These are phyloP conservation scores for Zygosaccharomyces rouxii DNA, from an alignment of 805 yeast species.

Conservation along the genomic window DNA sequence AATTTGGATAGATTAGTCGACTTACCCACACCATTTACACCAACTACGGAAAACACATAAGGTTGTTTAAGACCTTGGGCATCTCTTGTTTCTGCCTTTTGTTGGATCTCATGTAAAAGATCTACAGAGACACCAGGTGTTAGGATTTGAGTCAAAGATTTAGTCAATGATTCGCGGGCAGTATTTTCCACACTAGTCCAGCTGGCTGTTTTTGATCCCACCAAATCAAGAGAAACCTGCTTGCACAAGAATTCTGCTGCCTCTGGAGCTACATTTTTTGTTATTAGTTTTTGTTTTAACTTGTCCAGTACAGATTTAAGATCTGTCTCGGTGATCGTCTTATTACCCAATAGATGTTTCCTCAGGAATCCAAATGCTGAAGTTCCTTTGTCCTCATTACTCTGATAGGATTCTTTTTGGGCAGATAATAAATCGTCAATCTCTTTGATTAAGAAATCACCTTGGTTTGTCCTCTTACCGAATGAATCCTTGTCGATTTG, in stretches of 20 bases:
- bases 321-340: constrained; percentile 58
- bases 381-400: constrained; percentile 27
- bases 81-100: constrained; percentile 27
- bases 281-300: constrained; percentile 69
- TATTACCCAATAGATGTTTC: constrained; percentile 62
- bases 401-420: constrained; percentile 36
- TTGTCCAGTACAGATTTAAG: constrained; percentile 59
- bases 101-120: constrained; percentile 73
- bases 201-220: constrained; percentile 66
- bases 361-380: constrained; percentile 52
- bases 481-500: constrained; percentile 34
- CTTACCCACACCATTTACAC: constrained; percentile 97
- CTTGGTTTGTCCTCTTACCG: constrained; percentile 43
- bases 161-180: constrained; percentile 59
- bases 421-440: constrained; percentile 40
- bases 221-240: constrained; percentile 62
- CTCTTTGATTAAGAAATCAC: constrained; percentile 64
- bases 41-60: constrained; percentile 94
- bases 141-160: constrained; percentile 64
- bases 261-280: constrained; percentile 87
- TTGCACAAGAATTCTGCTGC: constrained; percentile 71
- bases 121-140: constrained; percentile 93
- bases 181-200: constrained; percentile 74
- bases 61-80: constrained; percentile 46
- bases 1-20: constrained; percentile 91